These are phyloP conservation scores for Leccinum ponderosum DNA, from an alignment of 1,284 basidiomycete species.

Conservation along the genomic window DNA sequence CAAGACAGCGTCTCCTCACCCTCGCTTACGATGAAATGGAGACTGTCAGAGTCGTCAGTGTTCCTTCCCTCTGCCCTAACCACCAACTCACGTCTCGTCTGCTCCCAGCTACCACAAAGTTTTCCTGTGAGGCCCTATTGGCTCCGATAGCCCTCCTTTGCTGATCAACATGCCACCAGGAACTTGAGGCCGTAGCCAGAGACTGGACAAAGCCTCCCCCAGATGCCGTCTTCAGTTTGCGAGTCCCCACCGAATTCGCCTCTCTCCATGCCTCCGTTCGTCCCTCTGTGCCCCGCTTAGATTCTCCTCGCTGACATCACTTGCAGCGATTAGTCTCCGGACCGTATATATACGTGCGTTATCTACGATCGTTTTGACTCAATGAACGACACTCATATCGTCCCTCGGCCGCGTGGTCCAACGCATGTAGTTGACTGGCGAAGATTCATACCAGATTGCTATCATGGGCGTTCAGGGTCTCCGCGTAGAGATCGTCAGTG, in stretches of 20 bases:
- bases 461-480: conserved; percentile 74
- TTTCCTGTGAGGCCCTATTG: conserved; percentile 47
- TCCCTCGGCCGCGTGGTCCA: conserved; percentile 21
- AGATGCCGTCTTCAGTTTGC: conserved; percentile 67
- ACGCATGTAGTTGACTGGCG: conserved; percentile 61
- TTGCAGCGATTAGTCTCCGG: conserved; percentile 70
- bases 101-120: conserved; percentile 57
- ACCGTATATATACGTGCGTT: conserved; percentile 73
- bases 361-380: conserved; percentile 12
- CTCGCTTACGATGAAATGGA: conserved; percentile 83
- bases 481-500: conserved; percentile 78
- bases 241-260: conserved; percentile 80
- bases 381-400: conserved; percentile 19
- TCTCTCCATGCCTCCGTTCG: conserved; percentile 77
- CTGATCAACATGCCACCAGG: conserved; percentile 43
- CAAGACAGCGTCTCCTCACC: conserved; percentile 72
- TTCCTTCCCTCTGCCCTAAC: conserved; percentile 8
- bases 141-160: background rate
- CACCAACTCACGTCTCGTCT: conserved; percentile 4
- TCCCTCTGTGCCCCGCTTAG: conserved; percentile 8
- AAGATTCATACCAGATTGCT: conserved; percentile 83
- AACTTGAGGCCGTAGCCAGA: conserved; percentile 72
- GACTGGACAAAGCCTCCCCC: conserved; percentile 84
- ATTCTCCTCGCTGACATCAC: conserved; percentile 15
- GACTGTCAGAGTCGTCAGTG: conserved; percentile 68